Base-by-base conservation (phyloP, 1,139 yeast genomes). In the Candida smagusa region DNA sequence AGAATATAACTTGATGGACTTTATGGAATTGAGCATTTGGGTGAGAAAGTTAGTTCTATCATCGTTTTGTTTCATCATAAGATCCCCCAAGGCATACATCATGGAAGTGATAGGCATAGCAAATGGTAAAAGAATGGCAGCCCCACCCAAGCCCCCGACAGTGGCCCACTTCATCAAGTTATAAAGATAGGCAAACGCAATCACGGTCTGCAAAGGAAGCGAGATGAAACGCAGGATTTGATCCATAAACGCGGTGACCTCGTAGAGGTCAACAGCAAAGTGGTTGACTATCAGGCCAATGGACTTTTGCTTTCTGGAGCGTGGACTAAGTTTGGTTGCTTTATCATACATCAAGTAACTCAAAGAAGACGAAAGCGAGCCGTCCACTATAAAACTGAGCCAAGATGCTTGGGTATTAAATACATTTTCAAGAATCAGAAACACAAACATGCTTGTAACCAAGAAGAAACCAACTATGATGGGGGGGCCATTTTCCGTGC, bases 251-350 rank as follows among this genome's bases (percentile, higher is more conserved):
- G 44, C 35, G 25, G 53, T 43, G 35, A 59, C 42, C 11, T 44
- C 50, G 22, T 36, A 37, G 19, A 54, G 49, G 39, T 59, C 65
- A 25, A 50, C 48, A 5, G 61, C 49, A 26, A 59, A 51, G 39
- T 57, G 57, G 39, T 57, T 59, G 22, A 59, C 52, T 31, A 59
- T 59, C 22, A 57, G 63, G 33, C 65, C 65, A 11, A 61, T 56
- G 2, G 59, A 40, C 36, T 57, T 59, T 24, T 52, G 50, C 36
- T 53, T 56, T 27, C 54, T 51, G 9, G 61, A 44, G 31, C 54
- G 54, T 7, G 63, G 61, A 12, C 62, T 56, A 30, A 59, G 49
- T 19, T 39, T 48, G 41, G 58, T 39, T 3, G 63, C 56, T 43
- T 59, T 59, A 5, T 48, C 47, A 44, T 54, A 59, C 11, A 56